Evolutionary conservation across 768 basidiomycete species (phyloP).

Genomic region (Collybia nuda): DNA sequence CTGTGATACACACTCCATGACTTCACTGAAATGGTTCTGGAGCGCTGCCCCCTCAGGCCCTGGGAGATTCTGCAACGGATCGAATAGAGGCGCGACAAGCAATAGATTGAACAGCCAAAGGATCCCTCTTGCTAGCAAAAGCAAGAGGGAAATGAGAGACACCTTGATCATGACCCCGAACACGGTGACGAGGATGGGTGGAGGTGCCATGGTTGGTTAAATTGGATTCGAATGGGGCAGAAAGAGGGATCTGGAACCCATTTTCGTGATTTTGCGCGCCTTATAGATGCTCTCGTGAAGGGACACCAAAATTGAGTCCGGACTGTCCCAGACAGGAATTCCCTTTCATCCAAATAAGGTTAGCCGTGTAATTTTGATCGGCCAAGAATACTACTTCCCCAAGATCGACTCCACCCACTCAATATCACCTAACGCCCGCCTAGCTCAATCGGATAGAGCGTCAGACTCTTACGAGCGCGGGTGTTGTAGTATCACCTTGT

Average conservation of each 20-base stretch:
- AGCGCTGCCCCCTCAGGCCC: slow-evolving; percentile 43
- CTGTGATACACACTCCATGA: slow-evolving; percentile 41
- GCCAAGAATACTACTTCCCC: no score
- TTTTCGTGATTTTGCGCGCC: neutral
- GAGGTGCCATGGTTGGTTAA: slow-evolving; percentile 5
- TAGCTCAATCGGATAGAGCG: slow-evolving; percentile 68
- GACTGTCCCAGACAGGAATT: no score
- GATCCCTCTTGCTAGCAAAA: slow-evolving; percentile 33
- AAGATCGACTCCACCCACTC: no score
- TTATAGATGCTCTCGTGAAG: neutral
- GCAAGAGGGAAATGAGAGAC: slow-evolving; percentile 22
- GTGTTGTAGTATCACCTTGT: neutral
- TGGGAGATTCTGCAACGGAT: slow-evolving; percentile 47
- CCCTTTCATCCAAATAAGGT: no score
- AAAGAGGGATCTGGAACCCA: neutral
- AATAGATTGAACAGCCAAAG: slow-evolving; percentile 44
- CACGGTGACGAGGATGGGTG: slow-evolving; percentile 3
- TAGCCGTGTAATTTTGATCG: no score
- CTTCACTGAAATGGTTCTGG: slow-evolving; percentile 42
- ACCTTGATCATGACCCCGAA: slow-evolving; percentile 21
- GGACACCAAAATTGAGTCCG: no score
- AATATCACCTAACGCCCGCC: slow-evolving; percentile 34
- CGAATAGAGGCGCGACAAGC: slow-evolving; percentile 40
- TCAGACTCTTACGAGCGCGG: slow-evolving; percentile 46
- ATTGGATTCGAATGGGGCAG: neutral